Conservation (phyloP, 2,329 filamentous ascomycete genomes). For the Sclerotinia glacialis region DNA sequence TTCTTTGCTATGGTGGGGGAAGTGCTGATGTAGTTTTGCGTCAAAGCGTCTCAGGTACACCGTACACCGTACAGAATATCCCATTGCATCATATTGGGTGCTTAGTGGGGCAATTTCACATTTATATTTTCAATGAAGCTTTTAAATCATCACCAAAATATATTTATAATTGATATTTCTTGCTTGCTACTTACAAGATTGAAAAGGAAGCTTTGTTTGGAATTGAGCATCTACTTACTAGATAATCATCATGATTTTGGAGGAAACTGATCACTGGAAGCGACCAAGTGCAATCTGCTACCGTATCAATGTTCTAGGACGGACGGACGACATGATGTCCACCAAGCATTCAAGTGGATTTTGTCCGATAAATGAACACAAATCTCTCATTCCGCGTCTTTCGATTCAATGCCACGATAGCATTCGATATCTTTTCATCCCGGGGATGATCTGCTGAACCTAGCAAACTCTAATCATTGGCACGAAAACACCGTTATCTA, state of each 20-base stretch:
- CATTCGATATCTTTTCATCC: not conserved
- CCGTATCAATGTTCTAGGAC: not conserved
- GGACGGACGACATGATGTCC: not conserved
- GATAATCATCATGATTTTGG: not conserved
- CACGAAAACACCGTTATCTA: constrained; percentile 2
- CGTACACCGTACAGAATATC: not conserved
- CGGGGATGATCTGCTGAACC: not conserved
- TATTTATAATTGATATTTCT: not conserved
- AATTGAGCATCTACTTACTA: not conserved
- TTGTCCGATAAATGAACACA: not conserved
- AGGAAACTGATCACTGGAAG: not conserved
- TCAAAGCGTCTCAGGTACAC: not conserved
- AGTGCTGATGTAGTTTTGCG: not conserved
- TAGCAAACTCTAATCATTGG: not conserved
- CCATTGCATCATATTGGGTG: constrained; percentile 14
- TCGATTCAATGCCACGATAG: not conserved
- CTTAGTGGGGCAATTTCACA: not conserved
- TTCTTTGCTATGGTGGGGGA: constrained; percentile 11
- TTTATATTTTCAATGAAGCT: not conserved
- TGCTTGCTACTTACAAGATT: too few species aligned
- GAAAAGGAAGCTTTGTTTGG: too few species aligned
- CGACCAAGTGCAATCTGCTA: not conserved
- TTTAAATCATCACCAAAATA: not conserved
- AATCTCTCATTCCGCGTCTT: not conserved
- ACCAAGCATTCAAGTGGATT: not conserved